Evolutionary conservation across 805 yeast genomes (phyloP), one percentile per base, ranked within the genome.

Genomic region (Ogataea thermomethanolica): DNA sequence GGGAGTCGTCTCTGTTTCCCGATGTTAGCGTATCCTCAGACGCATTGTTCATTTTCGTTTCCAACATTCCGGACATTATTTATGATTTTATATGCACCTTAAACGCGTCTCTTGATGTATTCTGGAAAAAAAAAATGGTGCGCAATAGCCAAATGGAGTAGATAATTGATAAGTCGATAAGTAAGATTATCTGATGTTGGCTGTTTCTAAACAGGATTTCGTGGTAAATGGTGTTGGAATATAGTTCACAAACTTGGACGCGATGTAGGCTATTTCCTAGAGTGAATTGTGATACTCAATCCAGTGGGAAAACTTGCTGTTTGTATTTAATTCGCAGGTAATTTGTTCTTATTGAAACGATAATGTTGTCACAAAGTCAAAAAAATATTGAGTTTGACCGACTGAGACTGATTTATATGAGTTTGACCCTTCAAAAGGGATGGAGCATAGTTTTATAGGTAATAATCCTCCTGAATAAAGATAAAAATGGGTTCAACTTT

Each of bases 21-120:
- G 45, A 23, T n/a, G 46, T 48, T 14, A 48, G 35, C 13, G 51
- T 50, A 39, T 50, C 54, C 13, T 41, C 46, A n/a, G 54, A 50
- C 25, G 44, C 38, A 33, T 47, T 41, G 32, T 45, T 39, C 22
- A 38, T 24, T n/a, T 37, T 43, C 9, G 49, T 41, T 25, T 43
- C 41, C 13, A 39, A 25, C n/a, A 33, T 28, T 33, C 30, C 42
- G 22, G 34, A 39, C 37, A 33, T 39, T 22, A 29, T 14, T 17
- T 29, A 11, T 21, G 32, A 24, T 6, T n/a, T 12, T 22, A n/a
- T 29, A 29, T 33, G 39, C 35, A 33, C 36, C 39, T 24, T 23
- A 32, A 31, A 29, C 26, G 35, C 43, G 43, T 39, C 35, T 34
- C 14, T 23, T 8, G 33, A 17, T 34, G 31, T 33, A 26, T 21